These are phyloP conservation scores for Trichosporon sp. DNA, from an alignment of 1,284 basidiomycete genomes.

Conservation along the genomic window DNA sequence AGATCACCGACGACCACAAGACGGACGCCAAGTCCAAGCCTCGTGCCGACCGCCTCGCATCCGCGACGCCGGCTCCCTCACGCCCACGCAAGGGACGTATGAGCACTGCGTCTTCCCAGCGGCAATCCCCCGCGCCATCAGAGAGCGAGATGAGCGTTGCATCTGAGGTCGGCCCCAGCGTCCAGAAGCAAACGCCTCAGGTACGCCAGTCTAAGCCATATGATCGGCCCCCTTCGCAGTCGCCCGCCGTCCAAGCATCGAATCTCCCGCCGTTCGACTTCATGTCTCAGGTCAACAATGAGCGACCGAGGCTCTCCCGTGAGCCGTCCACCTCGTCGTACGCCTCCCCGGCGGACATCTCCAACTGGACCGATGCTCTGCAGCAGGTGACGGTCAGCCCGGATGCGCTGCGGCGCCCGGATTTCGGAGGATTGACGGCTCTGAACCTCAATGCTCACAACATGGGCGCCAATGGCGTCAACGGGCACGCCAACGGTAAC, in stretches of 20 bases:
- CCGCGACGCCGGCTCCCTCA: conserved; percentile 10
- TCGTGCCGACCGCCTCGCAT: conserved; percentile 20
- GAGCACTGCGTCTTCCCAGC: conserved; percentile 35
- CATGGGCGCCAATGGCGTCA: conserved; percentile 10
- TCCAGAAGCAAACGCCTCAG: conserved; percentile 39
- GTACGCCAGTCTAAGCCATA: conserved; percentile 40
- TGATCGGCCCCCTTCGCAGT: conserved; percentile 36
- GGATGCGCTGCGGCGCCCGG: conserved; percentile 32
- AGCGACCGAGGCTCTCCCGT: conserved; percentile 24
- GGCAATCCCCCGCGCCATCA: conserved; percentile 37
- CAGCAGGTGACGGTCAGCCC: conserved; percentile 35
- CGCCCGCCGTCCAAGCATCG: conserved; percentile 23
- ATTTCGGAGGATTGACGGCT: conserved; percentile 22
- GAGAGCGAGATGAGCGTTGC: conserved; percentile 40
- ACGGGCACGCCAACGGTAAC: neutral
- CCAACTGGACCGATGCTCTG: conserved; percentile 16
- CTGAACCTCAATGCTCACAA: conserved; percentile 14
- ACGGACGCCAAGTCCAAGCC: conserved; percentile 53
- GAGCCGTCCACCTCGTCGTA: conserved; percentile 29
- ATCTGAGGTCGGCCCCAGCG: conserved; percentile 39
- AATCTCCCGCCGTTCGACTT: conserved; percentile 26
- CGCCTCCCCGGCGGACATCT: conserved; percentile 15
- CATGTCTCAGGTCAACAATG: conserved; percentile 6
- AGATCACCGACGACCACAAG: conserved; percentile 99
- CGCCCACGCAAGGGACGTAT: conserved; percentile 35